phyloP scores from a whole-genome alignment of 169 alveolate species.

The Plasmodium falciparum region DNA sequence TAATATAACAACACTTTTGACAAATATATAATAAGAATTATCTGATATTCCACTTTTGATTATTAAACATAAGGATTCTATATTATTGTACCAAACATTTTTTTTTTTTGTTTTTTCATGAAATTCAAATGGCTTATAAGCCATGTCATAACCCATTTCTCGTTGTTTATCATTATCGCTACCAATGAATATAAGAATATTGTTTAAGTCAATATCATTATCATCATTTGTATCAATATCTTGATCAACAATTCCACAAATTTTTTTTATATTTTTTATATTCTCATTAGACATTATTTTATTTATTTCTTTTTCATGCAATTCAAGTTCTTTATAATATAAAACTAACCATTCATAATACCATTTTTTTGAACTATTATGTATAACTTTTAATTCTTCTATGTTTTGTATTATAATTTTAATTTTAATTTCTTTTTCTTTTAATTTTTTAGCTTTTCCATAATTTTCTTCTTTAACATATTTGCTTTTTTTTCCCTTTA shows the following conservation, averaged over 20 bases:
- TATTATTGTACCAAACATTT: conserved; percentile 50
- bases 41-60: conserved; percentile 73
- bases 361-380: conserved; percentile 63
- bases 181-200: conserved; percentile 43
- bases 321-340: conserved; percentile 71
- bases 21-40: conserved; percentile 45
- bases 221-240: conserved; percentile 19
- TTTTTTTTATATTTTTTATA: conserved; percentile 65
- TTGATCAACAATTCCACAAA: conserved; percentile 40
- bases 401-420: conserved; percentile 71
- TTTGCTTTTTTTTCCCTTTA: conserved; percentile 66
- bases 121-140: conserved; percentile 73
- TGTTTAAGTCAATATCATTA: conserved; percentile 40
- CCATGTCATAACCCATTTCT: conserved; percentile 64
- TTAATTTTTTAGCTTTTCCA: conserved; percentile 74
- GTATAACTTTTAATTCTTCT: conserved; percentile 46
- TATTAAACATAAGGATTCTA: conserved; percentile 72
- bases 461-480: conserved; percentile 74
- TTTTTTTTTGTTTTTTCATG: conserved; percentile 21
- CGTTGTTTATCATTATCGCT: conserved; percentile 71
- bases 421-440: conserved; percentile 68
- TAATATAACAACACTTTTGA: conserved; percentile 54
- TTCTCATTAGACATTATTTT: conserved; percentile 69
- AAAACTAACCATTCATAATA: conserved; percentile 69
- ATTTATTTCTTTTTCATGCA: conserved; percentile 65